Evolutionary conservation across 805 yeast species (phyloP).

Genomic region (Candida gorgasii): DNA sequence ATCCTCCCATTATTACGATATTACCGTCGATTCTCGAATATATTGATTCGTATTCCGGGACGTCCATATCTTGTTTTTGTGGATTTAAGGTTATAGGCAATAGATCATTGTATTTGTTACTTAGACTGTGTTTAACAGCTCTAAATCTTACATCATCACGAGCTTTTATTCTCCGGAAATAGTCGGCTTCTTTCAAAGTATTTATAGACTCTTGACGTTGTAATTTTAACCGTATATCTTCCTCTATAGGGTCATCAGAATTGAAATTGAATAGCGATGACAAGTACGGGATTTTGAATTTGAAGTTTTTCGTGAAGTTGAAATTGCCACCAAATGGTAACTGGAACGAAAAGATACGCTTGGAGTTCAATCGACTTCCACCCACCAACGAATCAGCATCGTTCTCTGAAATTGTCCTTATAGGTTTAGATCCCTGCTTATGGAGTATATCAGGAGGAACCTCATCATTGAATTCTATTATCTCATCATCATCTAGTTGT

Average conservation of each 20-base stretch:
- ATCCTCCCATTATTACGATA: conserved; percentile 81
- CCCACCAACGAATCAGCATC: conserved; percentile 55
- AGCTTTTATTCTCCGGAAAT: conserved; percentile 55
- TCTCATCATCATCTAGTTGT: conserved; percentile 5
- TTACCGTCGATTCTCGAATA: conserved; percentile 73
- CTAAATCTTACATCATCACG: conserved; percentile 66
- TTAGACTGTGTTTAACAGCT: conserved; percentile 67
- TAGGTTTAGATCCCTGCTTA: not conserved
- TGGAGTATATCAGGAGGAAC: not conserved
- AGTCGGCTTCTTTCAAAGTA: conserved; percentile 62
- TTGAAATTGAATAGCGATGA: conserved; percentile 7
- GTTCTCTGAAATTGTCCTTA: conserved; percentile 7
- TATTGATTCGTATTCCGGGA: conserved; percentile 42
- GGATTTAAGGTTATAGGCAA: conserved; percentile 26
- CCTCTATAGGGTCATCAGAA: conserved; percentile 15
- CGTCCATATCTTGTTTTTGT: conserved; percentile 14
- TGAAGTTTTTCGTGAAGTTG: conserved; percentile 26
- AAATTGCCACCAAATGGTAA: conserved; percentile 56
- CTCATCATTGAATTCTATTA: conserved; percentile 1
- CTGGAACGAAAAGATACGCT: conserved; percentile 54
- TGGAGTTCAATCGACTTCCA: conserved; percentile 42
- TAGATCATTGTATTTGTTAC: conserved; percentile 48
- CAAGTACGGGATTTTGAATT: conserved; percentile 6
- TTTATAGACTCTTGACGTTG: conserved; percentile 57
- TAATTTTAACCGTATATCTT: conserved; percentile 41